Evolutionary conservation across 2,329 filamentous ascomycete species (phyloP).

Genomic region (Mollisia scopiformis): DNA sequence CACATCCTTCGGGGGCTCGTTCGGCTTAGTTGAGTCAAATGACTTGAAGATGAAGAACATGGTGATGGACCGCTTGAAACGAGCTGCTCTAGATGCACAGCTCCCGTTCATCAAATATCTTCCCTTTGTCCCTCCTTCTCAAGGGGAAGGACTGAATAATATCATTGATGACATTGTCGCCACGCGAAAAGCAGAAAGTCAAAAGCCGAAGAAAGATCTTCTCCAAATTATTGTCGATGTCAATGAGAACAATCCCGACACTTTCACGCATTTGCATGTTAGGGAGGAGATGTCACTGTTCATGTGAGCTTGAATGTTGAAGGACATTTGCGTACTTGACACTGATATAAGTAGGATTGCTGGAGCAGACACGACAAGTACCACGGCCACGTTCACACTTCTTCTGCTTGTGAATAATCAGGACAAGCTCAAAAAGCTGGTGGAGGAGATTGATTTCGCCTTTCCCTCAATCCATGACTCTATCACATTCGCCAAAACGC

Average conservation of each 20-base stretch:
- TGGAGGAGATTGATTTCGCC: conserved; percentile 45
- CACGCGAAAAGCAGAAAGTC: conserved; percentile 8
- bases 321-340: too few species aligned
- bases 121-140: conserved; percentile 13
- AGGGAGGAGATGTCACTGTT: conserved; percentile 26
- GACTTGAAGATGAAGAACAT: conserved; percentile 20
- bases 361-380: conserved; percentile 20
- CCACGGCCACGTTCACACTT: conserved; percentile 17
- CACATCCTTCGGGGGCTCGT: conserved; percentile 24
- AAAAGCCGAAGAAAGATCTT: conserved; percentile 15
- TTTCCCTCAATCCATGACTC: conserved; percentile 17
- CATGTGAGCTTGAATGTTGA: conserved; percentile 11
- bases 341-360: conserved; percentile 12
- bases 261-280: conserved; percentile 21
- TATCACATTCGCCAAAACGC: conserved; percentile 22
- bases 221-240: conserved; percentile 25
- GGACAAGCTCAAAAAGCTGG: conserved; percentile 41
- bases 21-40: conserved; percentile 21
- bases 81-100: conserved; percentile 14
- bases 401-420: conserved; percentile 52
- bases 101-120: conserved; percentile 22
- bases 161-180: conserved; percentile 20
- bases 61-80: conserved; percentile 15
- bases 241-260: conserved; percentile 16
- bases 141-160: conserved; percentile 5